Evolutionary conservation across 1,284 basidiomycete genomes (phyloP).

Genomic region (Trichosporon faecale): DNA sequence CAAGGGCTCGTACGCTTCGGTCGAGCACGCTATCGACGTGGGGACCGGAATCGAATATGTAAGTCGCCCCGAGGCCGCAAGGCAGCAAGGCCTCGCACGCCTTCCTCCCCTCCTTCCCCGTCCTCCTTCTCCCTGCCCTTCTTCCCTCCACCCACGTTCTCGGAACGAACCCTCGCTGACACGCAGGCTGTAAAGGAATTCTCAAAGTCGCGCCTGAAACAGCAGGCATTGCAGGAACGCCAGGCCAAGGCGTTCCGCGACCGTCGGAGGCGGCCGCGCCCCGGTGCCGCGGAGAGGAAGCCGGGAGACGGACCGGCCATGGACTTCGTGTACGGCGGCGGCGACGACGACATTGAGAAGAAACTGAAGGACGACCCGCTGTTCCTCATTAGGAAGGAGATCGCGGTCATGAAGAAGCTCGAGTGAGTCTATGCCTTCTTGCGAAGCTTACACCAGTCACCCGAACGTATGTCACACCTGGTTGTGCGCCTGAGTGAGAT

Average conservation of each 20-base stretch:
- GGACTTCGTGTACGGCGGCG: background rate
- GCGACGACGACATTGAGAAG: conserved; percentile 6
- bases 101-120: background rate
- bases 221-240: conserved; percentile 40
- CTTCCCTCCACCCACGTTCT: too few relatives aligned
- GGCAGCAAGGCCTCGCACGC: too few relatives aligned
- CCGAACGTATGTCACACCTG: conserved; percentile 41
- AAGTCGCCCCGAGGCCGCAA: conserved; percentile 23
- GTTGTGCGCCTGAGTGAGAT: background rate
- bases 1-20: conserved; percentile 51
- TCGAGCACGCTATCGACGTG: conserved; percentile 49
- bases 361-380: conserved; percentile 43
- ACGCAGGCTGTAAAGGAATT: conserved; percentile 53
- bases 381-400: conserved; percentile 49
- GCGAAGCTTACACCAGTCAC: conserved; percentile 35
- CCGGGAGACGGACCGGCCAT: conserved; percentile 7
- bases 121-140: background rate
- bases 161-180: background rate
- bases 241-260: conserved; percentile 23
- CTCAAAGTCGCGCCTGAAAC: conserved; percentile 49
- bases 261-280: conserved; percentile 16
- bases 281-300: background rate
- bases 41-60: conserved; percentile 51
- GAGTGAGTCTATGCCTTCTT: conserved; percentile 38
- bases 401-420: conserved; percentile 55